Conservation (phyloP, 495 filamentous ascomycete genomes). For the Trichoderma orchidacearum region DNA sequence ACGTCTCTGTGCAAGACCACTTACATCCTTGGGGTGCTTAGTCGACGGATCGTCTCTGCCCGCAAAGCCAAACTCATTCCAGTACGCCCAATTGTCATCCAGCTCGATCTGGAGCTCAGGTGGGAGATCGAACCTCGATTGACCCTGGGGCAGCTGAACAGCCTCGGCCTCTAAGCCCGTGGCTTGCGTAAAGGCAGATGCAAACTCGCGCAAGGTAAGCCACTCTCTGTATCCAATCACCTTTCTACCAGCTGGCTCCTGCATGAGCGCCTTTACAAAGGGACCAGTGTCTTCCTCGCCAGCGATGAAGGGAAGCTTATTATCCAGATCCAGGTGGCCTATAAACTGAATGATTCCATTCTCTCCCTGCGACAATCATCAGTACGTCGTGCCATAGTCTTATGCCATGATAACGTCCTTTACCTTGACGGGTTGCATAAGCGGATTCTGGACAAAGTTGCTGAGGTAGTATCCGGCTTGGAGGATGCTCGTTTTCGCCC, state of each 20-base stretch:
- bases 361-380: neutral
- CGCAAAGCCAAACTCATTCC: constrained; percentile 21
- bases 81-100: constrained; percentile 17
- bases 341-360: neutral
- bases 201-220: constrained; percentile 16
- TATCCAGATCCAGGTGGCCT: neutral
- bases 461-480: constrained; percentile 22
- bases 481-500: constrained; percentile 22
- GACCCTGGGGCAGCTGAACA: constrained; percentile 1
- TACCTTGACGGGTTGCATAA: neutral
- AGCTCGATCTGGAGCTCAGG: constrained; percentile 15
- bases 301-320: constrained; percentile 14
- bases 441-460: constrained; percentile 11
- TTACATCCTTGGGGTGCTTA: neutral
- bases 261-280: constrained; percentile 17
- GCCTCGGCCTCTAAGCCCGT: constrained; percentile 5
- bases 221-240: constrained; percentile 15
- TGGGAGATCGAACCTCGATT: constrained; percentile 7
- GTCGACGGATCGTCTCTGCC: constrained; percentile 7
- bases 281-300: constrained; percentile 18
- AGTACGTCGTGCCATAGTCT: neutral
- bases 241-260: constrained; percentile 13
- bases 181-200: constrained; percentile 11
- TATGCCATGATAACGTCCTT: neutral
- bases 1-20: neutral